Base-by-base conservation (phyloP, 2,329 filamentous ascomycete species). In the Botrytis cinerea region DNA sequence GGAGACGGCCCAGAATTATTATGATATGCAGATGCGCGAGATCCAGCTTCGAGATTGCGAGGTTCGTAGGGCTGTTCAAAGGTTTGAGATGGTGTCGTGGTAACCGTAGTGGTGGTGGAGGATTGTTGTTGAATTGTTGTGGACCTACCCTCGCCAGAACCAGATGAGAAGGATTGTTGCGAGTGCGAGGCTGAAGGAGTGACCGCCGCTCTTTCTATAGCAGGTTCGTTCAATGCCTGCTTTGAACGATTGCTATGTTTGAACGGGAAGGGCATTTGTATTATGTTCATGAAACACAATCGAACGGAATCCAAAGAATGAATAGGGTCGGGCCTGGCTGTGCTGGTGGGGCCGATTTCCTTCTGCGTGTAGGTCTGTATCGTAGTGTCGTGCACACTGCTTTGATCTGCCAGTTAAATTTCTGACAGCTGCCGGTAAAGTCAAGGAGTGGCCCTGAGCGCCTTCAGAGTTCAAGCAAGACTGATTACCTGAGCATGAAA, bases 211-310 rank as follows among this genome's bases (percentile, higher is more conserved):
- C 46, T 73, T 73, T 73, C 71, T 69, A 73, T 73, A 61, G 71
- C 71, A 73, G 63, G 48, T 70, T 80, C 79, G 75, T 77, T 76
- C 78, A 81, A 77, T 74, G 77, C 77, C 77, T 78, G 79, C 75
- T 78, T 80, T 73, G 80, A 81, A 77, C 80, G 79, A 78, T 81
- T 80, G 74, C 75, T 80, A 69, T 80, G 78, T 69, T 78, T 78
- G 75, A 80, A 76, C 76, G 77, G 76, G 74, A 79, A 79, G 74
- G 79, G 80, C 80, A 81, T 81, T 78, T 77, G 76, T 75, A 71
- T 72, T 71, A 73, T 73, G 72, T 51, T 71, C 72, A 71, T 60
- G 32, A 46, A 32, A 73, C 48, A 66, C 61, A 71, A 60, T 71
- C 14, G 14, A 60, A 70, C 25, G 20, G 38, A 48, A 59, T 51